These are phyloP conservation scores for Fragaria vesca DNA, from an alignment of 306 rosid genomes.

Conservation along the genomic window DNA sequence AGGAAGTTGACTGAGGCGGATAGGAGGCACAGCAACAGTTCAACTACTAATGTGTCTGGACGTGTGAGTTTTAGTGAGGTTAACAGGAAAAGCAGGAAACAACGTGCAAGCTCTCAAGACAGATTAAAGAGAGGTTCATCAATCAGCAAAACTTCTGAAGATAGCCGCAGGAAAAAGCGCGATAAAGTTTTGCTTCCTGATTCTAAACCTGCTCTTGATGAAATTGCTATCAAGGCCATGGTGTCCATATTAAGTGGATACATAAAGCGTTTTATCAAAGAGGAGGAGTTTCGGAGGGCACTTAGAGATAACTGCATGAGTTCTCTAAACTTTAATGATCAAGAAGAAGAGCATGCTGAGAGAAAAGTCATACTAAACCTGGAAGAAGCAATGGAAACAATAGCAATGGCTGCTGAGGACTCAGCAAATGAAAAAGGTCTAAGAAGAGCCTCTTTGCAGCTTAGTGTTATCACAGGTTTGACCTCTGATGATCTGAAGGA, in stretches of 20 bases:
- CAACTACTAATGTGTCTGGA: constrained; percentile 26
- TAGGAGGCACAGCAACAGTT: constrained; percentile 24
- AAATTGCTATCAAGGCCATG: constrained; percentile 54
- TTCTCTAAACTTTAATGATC: constrained; percentile 43
- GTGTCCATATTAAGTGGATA: constrained; percentile 70
- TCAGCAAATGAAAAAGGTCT: constrained; percentile 40
- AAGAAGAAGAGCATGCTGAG: constrained; percentile 37
- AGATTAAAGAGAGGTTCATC: constrained; percentile 23
- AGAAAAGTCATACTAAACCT: constrained; percentile 56
- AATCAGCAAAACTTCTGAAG: constrained; percentile 27
- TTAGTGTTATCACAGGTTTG: constrained; percentile 68
- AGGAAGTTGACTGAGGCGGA: constrained; percentile 14
- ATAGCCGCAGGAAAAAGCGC: constrained; percentile 15
- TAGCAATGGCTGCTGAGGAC: constrained; percentile 56
- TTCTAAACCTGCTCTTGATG: constrained; percentile 39
- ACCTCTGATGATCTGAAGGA: constrained; percentile 52
- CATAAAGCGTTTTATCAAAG: constrained; percentile 54
- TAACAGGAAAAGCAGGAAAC: constrained; percentile 20
- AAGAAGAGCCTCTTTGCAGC: constrained; percentile 57
- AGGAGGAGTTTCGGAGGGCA: constrained; percentile 50
- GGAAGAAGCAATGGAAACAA: constrained; percentile 67
- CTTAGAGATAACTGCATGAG: constrained; percentile 52
- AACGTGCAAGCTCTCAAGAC: constrained; percentile 7
- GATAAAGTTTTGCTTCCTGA: constrained; percentile 11
- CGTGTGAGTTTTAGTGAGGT: constrained; percentile 24